These are phyloP conservation scores for Ceratocystis albifundus DNA, from an alignment of 2,329 filamentous ascomycete species.

Conservation along the genomic window DNA sequence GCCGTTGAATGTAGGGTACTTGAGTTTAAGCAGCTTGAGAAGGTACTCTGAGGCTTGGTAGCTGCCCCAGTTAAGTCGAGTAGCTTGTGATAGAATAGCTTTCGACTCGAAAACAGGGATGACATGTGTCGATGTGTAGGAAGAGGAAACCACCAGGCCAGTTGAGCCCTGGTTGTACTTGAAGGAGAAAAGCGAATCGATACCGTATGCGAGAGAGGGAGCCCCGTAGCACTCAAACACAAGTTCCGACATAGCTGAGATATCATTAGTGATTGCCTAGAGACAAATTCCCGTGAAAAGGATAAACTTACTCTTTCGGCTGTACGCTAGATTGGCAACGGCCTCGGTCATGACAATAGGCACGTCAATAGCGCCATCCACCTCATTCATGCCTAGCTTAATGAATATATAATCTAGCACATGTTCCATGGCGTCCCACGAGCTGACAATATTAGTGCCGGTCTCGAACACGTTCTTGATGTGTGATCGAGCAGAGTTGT, in stretches of 20 bases:
- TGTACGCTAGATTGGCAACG: constrained; percentile 80
- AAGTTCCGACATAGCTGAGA: constrained; percentile 84
- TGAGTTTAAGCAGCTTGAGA: constrained; percentile 75
- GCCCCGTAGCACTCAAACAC: constrained; percentile 92
- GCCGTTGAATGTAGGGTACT: constrained; percentile 79
- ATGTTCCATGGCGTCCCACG: constrained; percentile 97
- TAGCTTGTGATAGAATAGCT: constrained; percentile 72
- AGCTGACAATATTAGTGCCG: constrained; percentile 81
- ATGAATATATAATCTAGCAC: constrained; percentile 89
- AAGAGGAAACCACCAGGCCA: constrained; percentile 82
- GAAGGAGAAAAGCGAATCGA: constrained; percentile 95
- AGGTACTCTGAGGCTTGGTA: constrained; percentile 84
- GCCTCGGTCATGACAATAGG: constrained; percentile 94
- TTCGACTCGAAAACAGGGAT: constrained; percentile 86
- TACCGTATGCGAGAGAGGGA: constrained; percentile 81
- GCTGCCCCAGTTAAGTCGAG: constrained; percentile 88
- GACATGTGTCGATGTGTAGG: constrained; percentile 85
- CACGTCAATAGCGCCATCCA: constrained; percentile 62
- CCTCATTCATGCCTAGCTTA: constrained; percentile 75
- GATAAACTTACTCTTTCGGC: constrained; percentile 60
- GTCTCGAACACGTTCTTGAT: constrained; percentile 84
- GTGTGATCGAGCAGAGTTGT: constrained; percentile 84
- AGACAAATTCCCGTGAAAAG: too few species aligned
- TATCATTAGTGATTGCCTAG: neutral
- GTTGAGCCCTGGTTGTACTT: constrained; percentile 78